These are phyloP conservation scores for Penicillium lividum DNA, from an alignment of 495 filamentous ascomycete genomes.

Conservation along the genomic window DNA sequence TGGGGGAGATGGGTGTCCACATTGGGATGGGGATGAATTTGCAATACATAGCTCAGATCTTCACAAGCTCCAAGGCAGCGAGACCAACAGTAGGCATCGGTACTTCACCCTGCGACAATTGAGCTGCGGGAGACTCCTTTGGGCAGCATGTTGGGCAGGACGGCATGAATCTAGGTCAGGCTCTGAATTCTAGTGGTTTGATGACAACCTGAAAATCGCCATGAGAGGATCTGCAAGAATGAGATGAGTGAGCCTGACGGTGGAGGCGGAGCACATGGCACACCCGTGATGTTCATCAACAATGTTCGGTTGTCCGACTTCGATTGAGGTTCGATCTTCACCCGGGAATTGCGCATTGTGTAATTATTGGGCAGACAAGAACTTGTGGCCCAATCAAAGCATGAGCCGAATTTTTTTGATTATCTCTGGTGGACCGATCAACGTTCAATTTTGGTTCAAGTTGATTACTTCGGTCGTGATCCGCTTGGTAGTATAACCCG, in stretches of 20 bases:
- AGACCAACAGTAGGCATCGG: constrained; percentile 8
- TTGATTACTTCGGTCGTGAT: constrained; percentile 13
- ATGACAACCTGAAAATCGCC: constrained; percentile 18
- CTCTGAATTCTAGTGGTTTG: constrained; percentile 14
- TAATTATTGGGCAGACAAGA: constrained; percentile 15
- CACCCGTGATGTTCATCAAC: constrained; percentile 18
- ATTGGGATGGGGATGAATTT: constrained; percentile 11
- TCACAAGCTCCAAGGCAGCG: constrained; percentile 11
- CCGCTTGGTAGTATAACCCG: constrained; percentile 12
- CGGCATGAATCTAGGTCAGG: constrained; percentile 18
- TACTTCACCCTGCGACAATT: constrained; percentile 19
- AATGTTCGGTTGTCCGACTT: not conserved
- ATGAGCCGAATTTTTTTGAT: constrained; percentile 19
- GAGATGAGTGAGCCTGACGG: constrained; percentile 22
- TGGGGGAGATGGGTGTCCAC: constrained; percentile 14
- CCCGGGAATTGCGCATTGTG: constrained; percentile 1
- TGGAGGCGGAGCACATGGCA: constrained; percentile 21
- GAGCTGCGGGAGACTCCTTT: constrained; percentile 17
- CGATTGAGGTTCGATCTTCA: constrained; percentile 1
- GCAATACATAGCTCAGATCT: constrained; percentile 20
- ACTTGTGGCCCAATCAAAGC: constrained; percentile 28
- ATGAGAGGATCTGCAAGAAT: constrained; percentile 25
- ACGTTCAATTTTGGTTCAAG: constrained; percentile 1
- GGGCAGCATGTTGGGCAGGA: constrained; percentile 43
- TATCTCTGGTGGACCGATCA: constrained; percentile 16